phyloP scores from a whole-genome alignment of 2,329 filamentous ascomycete genomes.

The Aureobasidium sp. region DNA sequence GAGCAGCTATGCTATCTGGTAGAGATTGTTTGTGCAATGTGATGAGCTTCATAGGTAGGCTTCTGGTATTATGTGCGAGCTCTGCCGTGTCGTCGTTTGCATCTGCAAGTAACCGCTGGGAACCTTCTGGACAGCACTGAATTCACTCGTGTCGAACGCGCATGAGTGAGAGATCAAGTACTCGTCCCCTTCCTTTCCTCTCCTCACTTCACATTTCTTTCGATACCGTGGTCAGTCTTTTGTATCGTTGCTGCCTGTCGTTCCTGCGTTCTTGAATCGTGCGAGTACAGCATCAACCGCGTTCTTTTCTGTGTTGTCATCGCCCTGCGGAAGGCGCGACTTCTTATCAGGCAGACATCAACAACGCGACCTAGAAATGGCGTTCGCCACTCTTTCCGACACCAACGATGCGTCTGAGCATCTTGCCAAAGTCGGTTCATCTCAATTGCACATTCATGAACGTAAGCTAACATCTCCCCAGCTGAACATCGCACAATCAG shows the following conservation, averaged over 20 bases:
- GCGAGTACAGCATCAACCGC: background rate
- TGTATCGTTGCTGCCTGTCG: background rate
- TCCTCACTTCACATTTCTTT: too few relatives aligned
- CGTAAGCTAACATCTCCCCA: background rate
- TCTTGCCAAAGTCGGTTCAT: background rate
- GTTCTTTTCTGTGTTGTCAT: too few relatives aligned
- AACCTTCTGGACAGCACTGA: background rate
- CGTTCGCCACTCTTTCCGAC: background rate
- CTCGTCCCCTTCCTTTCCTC: background rate
- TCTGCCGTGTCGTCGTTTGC: background rate
- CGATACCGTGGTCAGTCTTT: too few relatives aligned
- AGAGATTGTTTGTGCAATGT: background rate
- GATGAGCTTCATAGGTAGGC: background rate
- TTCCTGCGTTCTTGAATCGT: background rate
- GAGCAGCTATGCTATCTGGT: background rate
- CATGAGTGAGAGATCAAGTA: background rate
- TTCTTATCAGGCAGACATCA: background rate
- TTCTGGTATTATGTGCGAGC: too few relatives aligned
- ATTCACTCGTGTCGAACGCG: background rate
- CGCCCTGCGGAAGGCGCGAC: background rate
- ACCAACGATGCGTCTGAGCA: background rate
- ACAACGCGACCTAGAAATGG: background rate
- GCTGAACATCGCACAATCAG: background rate
- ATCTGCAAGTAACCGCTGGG: background rate
- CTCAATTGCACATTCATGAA: background rate